phyloP scores from a whole-genome alignment of 139 green algal genomes.

The Tetraselmis chui region DNA sequence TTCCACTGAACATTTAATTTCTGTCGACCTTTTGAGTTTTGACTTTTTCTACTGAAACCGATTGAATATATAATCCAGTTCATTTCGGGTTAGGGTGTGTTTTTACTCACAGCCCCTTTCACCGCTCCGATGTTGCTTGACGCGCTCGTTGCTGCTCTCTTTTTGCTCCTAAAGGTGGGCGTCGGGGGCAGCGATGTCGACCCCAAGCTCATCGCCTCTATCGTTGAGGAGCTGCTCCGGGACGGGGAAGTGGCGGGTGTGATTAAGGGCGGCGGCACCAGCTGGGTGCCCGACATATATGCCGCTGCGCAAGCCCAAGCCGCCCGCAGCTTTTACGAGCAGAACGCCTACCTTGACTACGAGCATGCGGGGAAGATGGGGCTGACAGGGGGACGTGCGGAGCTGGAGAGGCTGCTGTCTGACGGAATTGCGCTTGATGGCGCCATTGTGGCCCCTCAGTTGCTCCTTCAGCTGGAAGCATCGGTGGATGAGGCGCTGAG shows the following conservation, averaged over 20 bases:
- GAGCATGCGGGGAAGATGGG: constrained; percentile 45
- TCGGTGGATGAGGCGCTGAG: constrained; percentile 45
- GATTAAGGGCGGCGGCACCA: constrained; percentile 50
- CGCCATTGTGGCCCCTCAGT: constrained; percentile 43
- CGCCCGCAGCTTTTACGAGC: constrained; percentile 64
- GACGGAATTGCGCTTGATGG: constrained; percentile 54
- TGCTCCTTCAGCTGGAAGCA: constrained; percentile 53
- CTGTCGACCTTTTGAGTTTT: too few species aligned
- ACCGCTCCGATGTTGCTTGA: too few species aligned
- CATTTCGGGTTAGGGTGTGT: too few species aligned
- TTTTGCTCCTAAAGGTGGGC: constrained; percentile 23
- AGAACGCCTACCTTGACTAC: constrained; percentile 77
- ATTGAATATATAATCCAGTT: too few species aligned
- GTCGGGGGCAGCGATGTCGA: neutral
- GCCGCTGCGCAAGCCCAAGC: constrained; percentile 50
- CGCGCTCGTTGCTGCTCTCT: too few species aligned
- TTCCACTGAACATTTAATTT: too few species aligned
- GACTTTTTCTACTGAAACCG: too few species aligned
- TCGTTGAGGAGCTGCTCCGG: constrained; percentile 34
- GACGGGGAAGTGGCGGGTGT: constrained; percentile 46
- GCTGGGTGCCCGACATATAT: constrained; percentile 64
- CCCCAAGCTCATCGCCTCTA: neutral
- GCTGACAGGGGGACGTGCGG: constrained; percentile 32
- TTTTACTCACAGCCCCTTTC: too few species aligned
- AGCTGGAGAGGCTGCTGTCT: constrained; percentile 51